A percentile compares a stretch with the other conserved stretches of the same genome.
phyloP scores from a whole-genome alignment of 148 eudicot species.

The Mesembryanthemum crystallinum region DNA sequence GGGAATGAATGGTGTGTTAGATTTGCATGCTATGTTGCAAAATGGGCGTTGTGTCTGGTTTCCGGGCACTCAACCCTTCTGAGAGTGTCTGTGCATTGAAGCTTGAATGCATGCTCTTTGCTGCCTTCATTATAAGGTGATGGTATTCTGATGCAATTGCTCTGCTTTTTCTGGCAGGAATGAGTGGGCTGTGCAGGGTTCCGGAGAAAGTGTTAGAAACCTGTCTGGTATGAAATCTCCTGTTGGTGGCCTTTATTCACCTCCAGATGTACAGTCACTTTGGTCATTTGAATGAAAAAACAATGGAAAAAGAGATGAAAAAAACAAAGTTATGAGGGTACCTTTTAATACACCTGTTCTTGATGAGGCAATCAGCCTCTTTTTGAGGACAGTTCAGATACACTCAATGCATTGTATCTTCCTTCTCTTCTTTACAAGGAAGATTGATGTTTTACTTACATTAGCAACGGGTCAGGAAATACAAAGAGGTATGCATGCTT shows the following conservation, averaged over 20 bases:
- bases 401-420: slow-evolving; percentile 54
- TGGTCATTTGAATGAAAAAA: slow-evolving; percentile 79
- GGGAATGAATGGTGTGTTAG: too few species aligned
- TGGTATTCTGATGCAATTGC: not conserved
- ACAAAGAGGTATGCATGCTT: slow-evolving; percentile 50
- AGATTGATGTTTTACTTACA: slow-evolving; percentile 51
- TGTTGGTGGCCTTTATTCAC: slow-evolving; percentile 74
- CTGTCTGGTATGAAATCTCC: slow-evolving; percentile 53
- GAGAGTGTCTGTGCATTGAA: too few species aligned
- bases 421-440: slow-evolving; percentile 50
- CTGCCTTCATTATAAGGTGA: not conserved
- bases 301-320: slow-evolving; percentile 27
- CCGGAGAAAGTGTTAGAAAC: slow-evolving; percentile 52
- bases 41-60: too few species aligned
- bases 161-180: slow-evolving; percentile 46
- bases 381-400: slow-evolving; percentile 55
- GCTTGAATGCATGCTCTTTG: not conserved
- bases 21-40: too few species aligned
- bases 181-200: slow-evolving; percentile 51
- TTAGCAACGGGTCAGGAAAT: slow-evolving; percentile 46
- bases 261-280: slow-evolving; percentile 86
- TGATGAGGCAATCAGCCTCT: slow-evolving; percentile 53
- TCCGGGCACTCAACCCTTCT: too few species aligned
- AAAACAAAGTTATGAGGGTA: slow-evolving; percentile 41
- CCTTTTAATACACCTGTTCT: slow-evolving; percentile 51